These are phyloP conservation scores for Jackrogersella multiformis DNA, from an alignment of 495 filamentous ascomycete species.

Conservation along the genomic window DNA sequence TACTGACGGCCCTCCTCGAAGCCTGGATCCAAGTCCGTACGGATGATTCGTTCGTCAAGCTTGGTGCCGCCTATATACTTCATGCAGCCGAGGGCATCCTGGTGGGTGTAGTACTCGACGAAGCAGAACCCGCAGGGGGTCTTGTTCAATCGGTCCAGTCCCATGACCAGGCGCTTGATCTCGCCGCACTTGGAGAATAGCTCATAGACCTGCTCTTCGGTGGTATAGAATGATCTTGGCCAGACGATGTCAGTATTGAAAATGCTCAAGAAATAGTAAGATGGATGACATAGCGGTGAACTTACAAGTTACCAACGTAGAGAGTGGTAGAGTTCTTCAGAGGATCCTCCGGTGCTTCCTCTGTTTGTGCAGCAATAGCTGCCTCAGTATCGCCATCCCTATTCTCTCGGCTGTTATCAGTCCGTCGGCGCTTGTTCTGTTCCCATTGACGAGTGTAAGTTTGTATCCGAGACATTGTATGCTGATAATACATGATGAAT, in stretches of 20 bases:
- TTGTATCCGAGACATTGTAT: not conserved
- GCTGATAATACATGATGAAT: slow-evolving; percentile 11
- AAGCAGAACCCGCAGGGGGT: slow-evolving; percentile 99
- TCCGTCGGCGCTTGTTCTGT: slow-evolving; percentile 71
- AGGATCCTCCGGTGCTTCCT: slow-evolving; percentile 71
- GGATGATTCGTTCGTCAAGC: slow-evolving; percentile 93
- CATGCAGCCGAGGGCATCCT: slow-evolving; percentile 95
- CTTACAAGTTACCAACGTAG: slow-evolving; percentile 96
- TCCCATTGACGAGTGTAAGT: slow-evolving; percentile 23
- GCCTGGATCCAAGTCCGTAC: slow-evolving; percentile 95
- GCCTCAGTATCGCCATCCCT: slow-evolving; percentile 61
- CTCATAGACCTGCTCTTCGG: slow-evolving; percentile 98
- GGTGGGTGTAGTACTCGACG: slow-evolving; percentile 98
- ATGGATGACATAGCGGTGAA: slow-evolving; percentile 17
- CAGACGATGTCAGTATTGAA: not conserved
- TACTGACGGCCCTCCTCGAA: slow-evolving; percentile 97
- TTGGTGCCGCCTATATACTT: slow-evolving; percentile 99
- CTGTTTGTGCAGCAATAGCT: slow-evolving; percentile 53
- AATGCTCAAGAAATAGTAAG: not conserved
- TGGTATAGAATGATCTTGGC: slow-evolving; percentile 96
- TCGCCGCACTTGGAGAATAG: slow-evolving; percentile 97
- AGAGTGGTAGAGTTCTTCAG: slow-evolving; percentile 90
- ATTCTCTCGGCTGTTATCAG: slow-evolving; percentile 67
- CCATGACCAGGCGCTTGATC: slow-evolving; percentile 98
- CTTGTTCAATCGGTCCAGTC: slow-evolving; percentile 93